A percentile compares a stretch with the other conserved stretches of the same genome.
Conservation (phyloP, 352 stramenopile species). For the Phytopythium cucurbitacearum region DNA sequence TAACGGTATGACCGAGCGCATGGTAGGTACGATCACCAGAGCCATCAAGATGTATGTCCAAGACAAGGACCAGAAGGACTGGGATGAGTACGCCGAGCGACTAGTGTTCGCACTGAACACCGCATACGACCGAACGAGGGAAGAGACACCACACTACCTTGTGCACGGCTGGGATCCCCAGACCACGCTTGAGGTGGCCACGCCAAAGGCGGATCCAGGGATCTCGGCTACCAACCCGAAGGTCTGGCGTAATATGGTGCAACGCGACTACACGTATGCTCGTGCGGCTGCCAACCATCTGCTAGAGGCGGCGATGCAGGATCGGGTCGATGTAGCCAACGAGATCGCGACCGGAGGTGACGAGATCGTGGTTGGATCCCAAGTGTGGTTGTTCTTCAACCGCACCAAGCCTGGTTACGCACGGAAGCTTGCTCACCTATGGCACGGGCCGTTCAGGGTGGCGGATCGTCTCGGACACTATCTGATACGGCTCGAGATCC, state of each 20-base stretch:
- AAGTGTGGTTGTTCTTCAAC: slow-evolving; percentile 25
- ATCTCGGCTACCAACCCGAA: neutral
- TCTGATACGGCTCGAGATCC: too few relatives aligned
- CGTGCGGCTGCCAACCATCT: too few relatives aligned
- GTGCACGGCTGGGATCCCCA: slow-evolving; percentile 14
- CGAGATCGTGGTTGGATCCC: slow-evolving; percentile 4
- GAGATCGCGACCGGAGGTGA: neutral
- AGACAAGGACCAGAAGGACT: slow-evolving; percentile 13
- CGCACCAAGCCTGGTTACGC: too few relatives aligned
- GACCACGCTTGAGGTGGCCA: slow-evolving; percentile 3
- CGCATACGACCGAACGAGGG: neutral
- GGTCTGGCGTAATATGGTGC: slow-evolving; percentile 1
- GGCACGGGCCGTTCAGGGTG: too few relatives aligned
- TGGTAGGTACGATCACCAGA: slow-evolving; percentile 8
- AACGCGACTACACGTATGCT: slow-evolving; percentile 11
- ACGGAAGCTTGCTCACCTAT: too few relatives aligned
- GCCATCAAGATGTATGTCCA: slow-evolving; percentile 5
- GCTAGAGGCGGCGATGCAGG: slow-evolving; percentile 3
- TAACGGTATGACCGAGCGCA: slow-evolving; percentile 7
- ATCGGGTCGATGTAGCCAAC: neutral
- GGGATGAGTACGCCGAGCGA: slow-evolving; percentile 12
- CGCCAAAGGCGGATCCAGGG: neutral
- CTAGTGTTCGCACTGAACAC: slow-evolving; percentile 16
- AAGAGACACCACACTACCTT: slow-evolving; percentile 14
- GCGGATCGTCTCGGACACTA: too few relatives aligned